A percentile compares a stretch with the other conserved stretches of the same genome.
Conservation (phyloP, 441 rosid species). For the Hura crepitans region DNA sequence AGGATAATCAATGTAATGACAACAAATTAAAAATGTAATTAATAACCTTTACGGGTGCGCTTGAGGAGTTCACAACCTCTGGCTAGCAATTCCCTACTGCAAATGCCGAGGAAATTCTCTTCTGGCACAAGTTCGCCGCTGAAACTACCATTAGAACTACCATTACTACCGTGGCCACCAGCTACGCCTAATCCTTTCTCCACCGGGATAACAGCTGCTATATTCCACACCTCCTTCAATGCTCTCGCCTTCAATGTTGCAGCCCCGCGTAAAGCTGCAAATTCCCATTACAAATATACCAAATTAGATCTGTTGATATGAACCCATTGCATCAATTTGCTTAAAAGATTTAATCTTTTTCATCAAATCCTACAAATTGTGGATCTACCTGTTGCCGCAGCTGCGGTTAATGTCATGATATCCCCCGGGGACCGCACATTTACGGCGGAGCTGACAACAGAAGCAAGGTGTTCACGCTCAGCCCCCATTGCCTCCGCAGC, state of each 20-base stretch:
- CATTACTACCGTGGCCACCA: conserved; percentile 45
- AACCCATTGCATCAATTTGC: no score
- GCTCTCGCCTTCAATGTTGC: conserved; percentile 85
- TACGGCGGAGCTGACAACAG: conserved; percentile 76
- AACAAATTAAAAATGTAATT: neutral
- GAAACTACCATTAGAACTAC: conserved; percentile 50
- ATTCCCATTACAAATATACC: neutral
- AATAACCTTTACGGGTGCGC: conserved; percentile 81
- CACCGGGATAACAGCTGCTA: conserved; percentile 84
- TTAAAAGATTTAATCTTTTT: no score
- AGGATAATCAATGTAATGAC: neutral
- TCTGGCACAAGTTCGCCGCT: conserved; percentile 65
- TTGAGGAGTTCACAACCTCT: conserved; percentile 89
- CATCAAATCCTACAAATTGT: neutral
- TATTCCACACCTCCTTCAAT: conserved; percentile 88
- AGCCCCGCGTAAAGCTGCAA: conserved; percentile 83
- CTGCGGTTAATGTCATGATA: conserved; percentile 82
- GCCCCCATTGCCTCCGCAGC: conserved; percentile 89
- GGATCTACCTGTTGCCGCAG: conserved; percentile 76
- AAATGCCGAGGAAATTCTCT: conserved; percentile 69
- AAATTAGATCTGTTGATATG: neutral
- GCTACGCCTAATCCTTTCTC: conserved; percentile 54
- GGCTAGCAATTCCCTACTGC: conserved; percentile 76
- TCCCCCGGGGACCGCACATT: conserved; percentile 75
- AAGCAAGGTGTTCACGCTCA: conserved; percentile 69